Conservation (phyloP, 2,329 filamentous ascomycete species). For the Fusarium abutilonis region DNA sequence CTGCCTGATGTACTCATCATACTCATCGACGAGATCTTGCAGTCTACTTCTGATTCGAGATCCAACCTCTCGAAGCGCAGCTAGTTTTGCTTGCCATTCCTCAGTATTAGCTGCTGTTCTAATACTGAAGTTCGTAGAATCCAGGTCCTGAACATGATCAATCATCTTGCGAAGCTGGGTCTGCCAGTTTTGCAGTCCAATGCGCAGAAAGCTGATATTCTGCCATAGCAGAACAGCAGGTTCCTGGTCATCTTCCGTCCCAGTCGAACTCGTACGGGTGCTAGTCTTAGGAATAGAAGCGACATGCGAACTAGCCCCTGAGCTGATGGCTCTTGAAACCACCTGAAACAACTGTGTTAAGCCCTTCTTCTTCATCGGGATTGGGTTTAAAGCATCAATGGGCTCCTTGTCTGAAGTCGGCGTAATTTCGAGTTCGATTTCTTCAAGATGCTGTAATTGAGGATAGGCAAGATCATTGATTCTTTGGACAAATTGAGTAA, state of each 20-base stretch:
- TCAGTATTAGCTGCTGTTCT: fast-evolving
- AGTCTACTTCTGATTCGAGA: not conserved
- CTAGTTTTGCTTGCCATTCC: fast-evolving
- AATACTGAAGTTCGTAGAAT: not conserved
- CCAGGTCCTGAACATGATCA: fast-evolving
- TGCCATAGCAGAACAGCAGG: not conserved
- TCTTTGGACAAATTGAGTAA: not conserved
- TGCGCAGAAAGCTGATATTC: not conserved
- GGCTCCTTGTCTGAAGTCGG: not conserved
- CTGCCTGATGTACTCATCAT: constrained; percentile 7
- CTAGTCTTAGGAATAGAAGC: not conserved
- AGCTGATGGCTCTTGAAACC: too few species aligned
- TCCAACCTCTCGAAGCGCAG: not conserved
- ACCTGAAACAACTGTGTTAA: not conserved
- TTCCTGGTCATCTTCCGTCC: fast-evolving
- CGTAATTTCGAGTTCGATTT: not conserved
- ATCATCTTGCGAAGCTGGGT: constrained; percentile 1
- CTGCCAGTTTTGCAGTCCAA: constrained; percentile 13
- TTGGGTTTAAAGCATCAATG: fast-evolving
- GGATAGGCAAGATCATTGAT: not conserved
- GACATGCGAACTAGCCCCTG: not conserved
- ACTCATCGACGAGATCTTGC: constrained; percentile 2
- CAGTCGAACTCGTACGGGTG: fast-evolving
- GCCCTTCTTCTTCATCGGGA: not conserved
- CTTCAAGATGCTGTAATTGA: fast-evolving